These are phyloP conservation scores for Boeremia lycopersici DNA, from an alignment of 2,329 filamentous ascomycete species.

Conservation along the genomic window DNA sequence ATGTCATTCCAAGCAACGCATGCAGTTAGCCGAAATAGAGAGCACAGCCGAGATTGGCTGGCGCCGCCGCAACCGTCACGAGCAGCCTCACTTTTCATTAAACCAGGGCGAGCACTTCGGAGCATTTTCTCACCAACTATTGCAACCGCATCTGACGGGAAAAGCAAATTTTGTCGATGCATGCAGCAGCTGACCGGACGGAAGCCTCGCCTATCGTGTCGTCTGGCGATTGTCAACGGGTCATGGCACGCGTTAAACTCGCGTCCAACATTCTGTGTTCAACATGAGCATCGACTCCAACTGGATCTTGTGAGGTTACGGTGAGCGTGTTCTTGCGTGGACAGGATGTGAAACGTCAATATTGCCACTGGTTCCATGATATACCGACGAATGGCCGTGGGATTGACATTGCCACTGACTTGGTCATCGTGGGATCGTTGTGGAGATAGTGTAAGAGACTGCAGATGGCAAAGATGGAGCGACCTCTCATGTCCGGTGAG, in stretches of 20 bases:
- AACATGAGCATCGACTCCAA: neutral
- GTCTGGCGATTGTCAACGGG: conserved; percentile 5
- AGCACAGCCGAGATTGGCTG: conserved; percentile 30
- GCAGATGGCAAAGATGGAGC: conserved; percentile 24
- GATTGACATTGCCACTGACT: conserved; percentile 14
- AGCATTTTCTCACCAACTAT: conserved; percentile 19
- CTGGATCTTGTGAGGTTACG: neutral
- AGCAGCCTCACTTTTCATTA: conserved; percentile 39
- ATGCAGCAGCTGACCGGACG: conserved; percentile 20
- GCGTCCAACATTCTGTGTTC: conserved; percentile 2
- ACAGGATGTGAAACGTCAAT: conserved; percentile 11
- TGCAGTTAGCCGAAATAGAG: conserved; percentile 17
- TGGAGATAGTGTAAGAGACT: conserved; percentile 15
- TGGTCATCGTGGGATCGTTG: conserved; percentile 1
- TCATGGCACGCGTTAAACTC: conserved; percentile 9
- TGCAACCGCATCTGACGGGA: conserved; percentile 8
- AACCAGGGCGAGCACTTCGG: conserved; percentile 36
- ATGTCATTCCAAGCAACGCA: conserved; percentile 24
- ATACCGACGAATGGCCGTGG: conserved; percentile 14
- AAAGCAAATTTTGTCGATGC: conserved; percentile 17
- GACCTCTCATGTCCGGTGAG: conserved; percentile 26
- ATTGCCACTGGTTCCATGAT: neutral
- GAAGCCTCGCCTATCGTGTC: conserved; percentile 11
- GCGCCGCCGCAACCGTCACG: conserved; percentile 31
- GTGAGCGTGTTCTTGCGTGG: conserved; percentile 3